Evolutionary conservation across 768 basidiomycete species (phyloP).

Genomic region (Naganishia vaughanmartiniae): DNA sequence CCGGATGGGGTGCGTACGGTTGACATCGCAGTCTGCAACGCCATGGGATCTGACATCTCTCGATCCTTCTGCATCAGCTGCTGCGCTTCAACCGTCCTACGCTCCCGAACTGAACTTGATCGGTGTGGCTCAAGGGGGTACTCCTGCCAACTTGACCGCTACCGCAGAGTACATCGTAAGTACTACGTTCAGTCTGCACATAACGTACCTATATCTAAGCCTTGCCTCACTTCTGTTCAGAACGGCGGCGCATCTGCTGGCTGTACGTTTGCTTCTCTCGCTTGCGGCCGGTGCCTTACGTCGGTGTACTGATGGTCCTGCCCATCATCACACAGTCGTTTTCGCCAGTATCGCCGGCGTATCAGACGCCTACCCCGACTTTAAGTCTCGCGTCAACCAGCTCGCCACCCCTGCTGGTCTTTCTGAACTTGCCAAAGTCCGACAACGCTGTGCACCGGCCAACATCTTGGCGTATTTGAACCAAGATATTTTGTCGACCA

Average conservation of each 20-base stretch:
- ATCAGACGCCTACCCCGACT: slow-evolving; percentile 11
- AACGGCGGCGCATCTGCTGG: slow-evolving; percentile 11
- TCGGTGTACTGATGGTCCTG: not conserved
- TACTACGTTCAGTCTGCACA: not conserved
- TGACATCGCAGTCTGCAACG: too few relatives aligned
- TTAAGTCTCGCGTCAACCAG: not conserved
- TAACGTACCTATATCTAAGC: not conserved
- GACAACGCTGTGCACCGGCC: slow-evolving; percentile 17
- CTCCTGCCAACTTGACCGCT: slow-evolving; percentile 16
- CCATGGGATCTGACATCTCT: not conserved
- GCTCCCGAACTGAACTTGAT: slow-evolving; percentile 20
- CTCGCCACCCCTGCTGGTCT: slow-evolving; percentile 6
- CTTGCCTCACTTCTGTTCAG: not conserved
- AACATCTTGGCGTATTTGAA: slow-evolving; percentile 12
- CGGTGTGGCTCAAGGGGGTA: slow-evolving; percentile 10
- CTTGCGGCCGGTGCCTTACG: too few relatives aligned
- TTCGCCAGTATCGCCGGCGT: slow-evolving; percentile 23
- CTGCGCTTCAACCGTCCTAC: slow-evolving; percentile 12
- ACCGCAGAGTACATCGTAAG: slow-evolving; percentile 11
- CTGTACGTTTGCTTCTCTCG: too few relatives aligned
- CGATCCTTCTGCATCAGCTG: not conserved
- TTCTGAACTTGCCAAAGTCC: not conserved
- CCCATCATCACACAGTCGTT: not conserved
- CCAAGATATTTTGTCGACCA: not conserved
- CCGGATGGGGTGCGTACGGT: slow-evolving; percentile 10